Base-by-base conservation (phyloP, 1,284 basidiomycete genomes). In the Chalciporus sp. region DNA sequence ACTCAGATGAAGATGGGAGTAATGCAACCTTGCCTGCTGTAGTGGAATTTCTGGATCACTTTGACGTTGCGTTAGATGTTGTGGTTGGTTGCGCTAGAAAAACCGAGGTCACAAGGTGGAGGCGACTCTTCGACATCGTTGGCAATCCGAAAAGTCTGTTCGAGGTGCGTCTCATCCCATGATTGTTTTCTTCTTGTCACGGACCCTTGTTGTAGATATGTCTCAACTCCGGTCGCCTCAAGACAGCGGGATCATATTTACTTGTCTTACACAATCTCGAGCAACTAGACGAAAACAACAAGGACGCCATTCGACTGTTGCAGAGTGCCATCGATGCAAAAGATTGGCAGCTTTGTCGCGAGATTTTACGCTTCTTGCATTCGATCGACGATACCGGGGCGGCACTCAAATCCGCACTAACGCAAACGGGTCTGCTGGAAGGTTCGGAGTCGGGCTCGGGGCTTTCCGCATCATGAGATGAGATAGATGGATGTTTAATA, bases 61-160 rank as follows among this genome's bases (percentile, higher is more conserved):
- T 98, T 68, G 89, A 94, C 55, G 88, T 85, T 49, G 84, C 90
- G 4, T 76, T 98, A 50, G 92, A 97, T 57, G 95, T 99, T 5
- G 92, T 99, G 1, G 96, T 98, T 8, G 88, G 92, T 7, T 98
- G 96, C 66, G 97, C 97, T 8, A 81, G 97, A 46, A 99, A 99
- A 76, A 99, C 95, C 4, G 97, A 99, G 72, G 85, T 96, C 64
- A 88, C 92, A 7, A 77, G 92, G 44, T 99, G 97, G 97, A 82
- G 81, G 33, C 82, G 88, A 55, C 75, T 99, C 23, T 99, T 99
- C 68, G 86, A 85, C 52, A 81, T 92, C 16, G 95, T 97, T 5
- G 97, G 97, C 2, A 88, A 87, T 61, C 96, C 97, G 0, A 87
- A 93, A 63, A 77, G 81, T 2, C 76, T 99, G n/a, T 98, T 98